Base-by-base conservation (phyloP, 164 flowering plant species). In the Tetrastigma voinierianum region DNA sequence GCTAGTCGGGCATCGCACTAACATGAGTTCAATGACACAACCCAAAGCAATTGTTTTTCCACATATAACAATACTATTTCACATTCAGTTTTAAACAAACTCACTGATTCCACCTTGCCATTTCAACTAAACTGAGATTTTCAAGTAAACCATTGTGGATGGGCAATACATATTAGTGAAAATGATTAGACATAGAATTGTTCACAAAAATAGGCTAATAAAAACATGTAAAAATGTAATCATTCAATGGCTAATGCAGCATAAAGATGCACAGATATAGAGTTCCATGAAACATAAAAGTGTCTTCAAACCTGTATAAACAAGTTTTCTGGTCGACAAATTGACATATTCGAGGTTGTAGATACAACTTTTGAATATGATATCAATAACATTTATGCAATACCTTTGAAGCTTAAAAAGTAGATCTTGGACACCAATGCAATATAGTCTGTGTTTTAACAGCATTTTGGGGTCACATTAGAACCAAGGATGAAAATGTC, bases 101-200 rank as follows among this genome's bases (percentile, higher is more conserved):
- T 82, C 68, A 91, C 97, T 56, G 73, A 72, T 77, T 85, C 87
- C 58, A 84, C 78, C 67, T 78, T 9, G 90, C 93, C 97, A 95
- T 84, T 81, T 91, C 97, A 71, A 91, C 92, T 96, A 91, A 95
- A 51, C 46, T 77, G 16, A 90, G 82, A 4, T 84, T 84, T 69
- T 77, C 87, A 97, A 91, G 93, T 67, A 73, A 73, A 59, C 40
- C 51, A 60, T 9, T 46, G 62, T 20, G n/a, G n/a, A n/a, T n/a
- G n/a, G n/a, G n/a, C n/a, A 23, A 47, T 2, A 57, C 18, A 21
- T 54, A 64, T 67, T 21, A 67, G 63, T 46, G 17, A 6, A 12
- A 52, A 53, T 43, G 14, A 44, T 9, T 10, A 48, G n/a, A 15
- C n/a, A 15, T 24, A 13, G 46, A 56, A 23, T 59, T 7, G 20